These are phyloP conservation scores for Boletus chippewaensis DNA, from an alignment of 1,284 basidiomycete genomes.

Conservation along the genomic window DNA sequence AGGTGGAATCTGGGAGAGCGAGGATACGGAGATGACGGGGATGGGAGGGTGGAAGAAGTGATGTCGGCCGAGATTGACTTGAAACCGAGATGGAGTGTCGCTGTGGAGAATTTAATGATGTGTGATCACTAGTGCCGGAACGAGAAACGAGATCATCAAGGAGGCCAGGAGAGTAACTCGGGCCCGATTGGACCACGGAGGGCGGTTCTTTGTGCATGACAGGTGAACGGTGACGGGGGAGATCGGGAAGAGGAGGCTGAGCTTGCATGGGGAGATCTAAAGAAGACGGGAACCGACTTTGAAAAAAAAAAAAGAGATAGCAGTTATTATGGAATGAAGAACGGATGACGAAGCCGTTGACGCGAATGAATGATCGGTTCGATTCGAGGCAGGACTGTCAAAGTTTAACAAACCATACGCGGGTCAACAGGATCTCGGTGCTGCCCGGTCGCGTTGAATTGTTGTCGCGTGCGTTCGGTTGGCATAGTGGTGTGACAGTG, in stretches of 20 bases:
- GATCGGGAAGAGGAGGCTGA: constrained; percentile 18
- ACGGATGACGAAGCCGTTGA: too few species aligned
- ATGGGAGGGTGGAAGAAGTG: constrained; percentile 6
- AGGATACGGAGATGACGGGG: background rate
- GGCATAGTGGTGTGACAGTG: constrained; percentile 13
- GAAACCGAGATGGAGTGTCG: constrained; percentile 13
- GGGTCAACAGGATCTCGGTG: constrained; percentile 14
- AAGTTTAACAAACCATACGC: constrained; percentile 13
- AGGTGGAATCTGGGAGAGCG: constrained; percentile 4
- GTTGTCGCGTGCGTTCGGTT: constrained; percentile 5
- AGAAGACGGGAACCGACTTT: constrained; percentile 14
- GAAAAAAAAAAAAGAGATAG: constrained; percentile 14
- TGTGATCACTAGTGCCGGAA: constrained; percentile 14
- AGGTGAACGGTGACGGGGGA: constrained; percentile 7
- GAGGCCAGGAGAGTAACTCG: constrained; percentile 6
- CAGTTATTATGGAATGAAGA: constrained; percentile 14
- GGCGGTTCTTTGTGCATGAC: constrained; percentile 9
- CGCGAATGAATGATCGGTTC: constrained; percentile 28
- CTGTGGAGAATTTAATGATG: constrained; percentile 12
- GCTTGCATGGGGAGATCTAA: constrained; percentile 24
- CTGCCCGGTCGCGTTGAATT: background rate
- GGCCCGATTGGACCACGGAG: constrained; percentile 13
- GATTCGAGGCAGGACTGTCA: constrained; percentile 20
- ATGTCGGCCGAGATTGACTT: constrained; percentile 15
- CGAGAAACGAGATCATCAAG: constrained; percentile 15